Base-by-base conservation (phyloP, 352 stramenopile genomes). In the Globisporangium solare region DNA sequence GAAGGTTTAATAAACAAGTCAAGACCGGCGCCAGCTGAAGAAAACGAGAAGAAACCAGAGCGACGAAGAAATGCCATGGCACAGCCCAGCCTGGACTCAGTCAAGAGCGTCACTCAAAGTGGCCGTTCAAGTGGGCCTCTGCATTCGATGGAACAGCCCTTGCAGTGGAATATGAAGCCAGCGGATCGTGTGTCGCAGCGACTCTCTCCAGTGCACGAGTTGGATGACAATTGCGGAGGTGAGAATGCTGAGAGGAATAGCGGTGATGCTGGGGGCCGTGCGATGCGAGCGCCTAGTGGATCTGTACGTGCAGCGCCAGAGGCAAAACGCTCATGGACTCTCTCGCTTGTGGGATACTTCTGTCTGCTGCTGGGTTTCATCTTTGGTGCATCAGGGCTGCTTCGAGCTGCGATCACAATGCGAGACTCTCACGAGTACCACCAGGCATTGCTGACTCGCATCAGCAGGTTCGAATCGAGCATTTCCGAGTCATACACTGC, bases 401-500 rank as follows among this genome's bases (percentile, higher is more conserved):
- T 88, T 14, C 66, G 66, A 47, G 82, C 72, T 32, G 67, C 61
- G 7, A 75, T 59, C 13, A 88, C 66, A 10, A 58, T 89, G 43
- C 75, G 68, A 41, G 73, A 87, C 46, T 76, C 82, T 20, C 67
- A 78, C 45, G 73, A 82, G 45, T 92, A 89, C 41, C 82, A 92
- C 56, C 42, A 79, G 39, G 69, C 78, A 22, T 50, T 92, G 18
- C 66, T 85, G 49, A 40, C 59, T 35, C 76, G 79, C 15, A 86
- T 92, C 40, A 55, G 69, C 13, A 64, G 64, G 31, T 89, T 89
- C 32, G 82, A 88, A 60, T 46, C 59, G 15, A 86, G 73, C 66
- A 86, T 92, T 39, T 66, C 66, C 7, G 77, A 92, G 50, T 88
- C 79, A 5, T 79, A 86, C 61, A 54, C 71, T n/a, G 75, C 83